Percentiles rank a stretch among this genome's conserved stretches.
These are phyloP conservation scores for Microdochium paspali DNA, from an alignment of 2,329 filamentous ascomycete species.

Conservation along the genomic window DNA sequence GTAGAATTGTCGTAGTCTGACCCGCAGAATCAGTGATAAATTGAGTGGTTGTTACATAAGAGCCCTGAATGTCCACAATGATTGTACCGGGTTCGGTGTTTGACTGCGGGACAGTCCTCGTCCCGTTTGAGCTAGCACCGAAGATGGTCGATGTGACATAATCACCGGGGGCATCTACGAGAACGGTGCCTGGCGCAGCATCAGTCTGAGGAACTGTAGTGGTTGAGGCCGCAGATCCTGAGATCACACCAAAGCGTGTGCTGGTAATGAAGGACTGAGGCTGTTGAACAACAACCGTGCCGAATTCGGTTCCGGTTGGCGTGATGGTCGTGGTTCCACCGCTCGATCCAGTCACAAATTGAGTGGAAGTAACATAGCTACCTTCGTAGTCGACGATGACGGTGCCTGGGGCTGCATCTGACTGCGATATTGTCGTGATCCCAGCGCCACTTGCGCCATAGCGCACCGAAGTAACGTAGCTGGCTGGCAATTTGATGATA, in stretches of 20 bases:
- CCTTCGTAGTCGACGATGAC: not conserved
- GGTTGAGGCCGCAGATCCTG: not conserved
- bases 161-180: not conserved
- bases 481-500: not conserved
- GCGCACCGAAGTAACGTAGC: not conserved
- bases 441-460: not conserved
- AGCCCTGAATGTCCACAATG: not conserved
- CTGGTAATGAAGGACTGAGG: not conserved
- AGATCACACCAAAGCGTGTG: not conserved
- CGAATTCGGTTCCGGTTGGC: not conserved
- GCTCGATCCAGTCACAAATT: not conserved
- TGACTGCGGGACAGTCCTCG: not conserved
- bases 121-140: not conserved
- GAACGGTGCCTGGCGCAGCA: not conserved
- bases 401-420: not conserved
- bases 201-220: not conserved
- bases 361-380: not conserved
- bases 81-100: not conserved
- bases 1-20: not conserved
- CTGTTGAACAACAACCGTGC: not conserved
- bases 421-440: not conserved
- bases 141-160: not conserved
- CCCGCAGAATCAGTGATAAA: not conserved
- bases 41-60: not conserved
- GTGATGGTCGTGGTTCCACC: not conserved